These are phyloP conservation scores for Solanum etuberosum DNA, from an alignment of 257 asterid genomes.

Conservation along the genomic window DNA sequence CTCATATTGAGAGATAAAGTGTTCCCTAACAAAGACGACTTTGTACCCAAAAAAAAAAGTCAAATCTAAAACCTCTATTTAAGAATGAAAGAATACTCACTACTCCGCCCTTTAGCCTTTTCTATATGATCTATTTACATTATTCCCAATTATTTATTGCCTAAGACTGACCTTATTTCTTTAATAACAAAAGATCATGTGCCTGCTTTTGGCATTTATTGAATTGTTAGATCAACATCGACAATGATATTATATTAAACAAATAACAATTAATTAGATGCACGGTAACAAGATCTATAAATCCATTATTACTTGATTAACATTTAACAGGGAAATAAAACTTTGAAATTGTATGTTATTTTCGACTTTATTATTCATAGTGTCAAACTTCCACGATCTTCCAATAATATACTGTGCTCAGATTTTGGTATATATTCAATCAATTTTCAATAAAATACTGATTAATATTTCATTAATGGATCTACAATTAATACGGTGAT, in stretches of 20 bases:
- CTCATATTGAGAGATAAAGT: too few species aligned
- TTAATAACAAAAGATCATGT: neutral
- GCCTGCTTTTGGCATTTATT: neutral
- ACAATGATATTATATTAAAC: neutral
- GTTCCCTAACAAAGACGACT: too few species aligned
- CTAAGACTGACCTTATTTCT: neutral
- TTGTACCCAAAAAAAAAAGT: too few species aligned
- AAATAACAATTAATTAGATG: neutral
- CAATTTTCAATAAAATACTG: neutral
- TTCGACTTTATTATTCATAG: neutral
- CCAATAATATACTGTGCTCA: neutral
- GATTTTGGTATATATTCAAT: neutral
- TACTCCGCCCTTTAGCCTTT: accelerated
- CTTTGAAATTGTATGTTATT: neutral
- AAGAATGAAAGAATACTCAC: too few species aligned
- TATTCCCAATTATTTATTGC: neutral
- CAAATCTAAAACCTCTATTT: accelerated
- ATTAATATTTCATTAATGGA: neutral
- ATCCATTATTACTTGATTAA: neutral
- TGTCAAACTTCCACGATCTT: neutral
- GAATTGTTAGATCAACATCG: neutral
- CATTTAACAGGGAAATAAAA: neutral
- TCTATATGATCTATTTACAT: neutral
- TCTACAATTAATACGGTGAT: neutral
- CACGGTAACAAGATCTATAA: neutral